A percentile compares a stretch with the other conserved stretches of the same genome.
Evolutionary conservation across 441 rosid species (phyloP).

Genomic region (Eruca vesicaria): DNA sequence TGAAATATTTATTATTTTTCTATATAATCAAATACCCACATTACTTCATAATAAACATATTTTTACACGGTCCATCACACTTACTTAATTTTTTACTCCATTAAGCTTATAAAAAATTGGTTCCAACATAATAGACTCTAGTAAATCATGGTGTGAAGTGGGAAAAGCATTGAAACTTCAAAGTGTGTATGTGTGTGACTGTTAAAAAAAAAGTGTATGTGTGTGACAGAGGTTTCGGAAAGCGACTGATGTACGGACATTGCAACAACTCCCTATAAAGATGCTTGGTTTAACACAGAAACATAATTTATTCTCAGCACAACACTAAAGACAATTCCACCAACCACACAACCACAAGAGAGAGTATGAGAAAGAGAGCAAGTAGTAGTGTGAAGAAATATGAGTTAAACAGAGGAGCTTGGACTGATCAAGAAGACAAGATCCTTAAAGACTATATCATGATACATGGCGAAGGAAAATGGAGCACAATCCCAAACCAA

Average conservation of each 20-base stretch:
- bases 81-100: no score
- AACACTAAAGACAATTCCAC: slow-evolving; percentile 34
- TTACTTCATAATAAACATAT: no score
- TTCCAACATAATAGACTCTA: background rate
- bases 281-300: slow-evolving; percentile 10
- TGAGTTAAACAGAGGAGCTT: slow-evolving; percentile 64
- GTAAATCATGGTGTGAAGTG: background rate
- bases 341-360: slow-evolving; percentile 29
- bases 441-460: slow-evolving; percentile 46
- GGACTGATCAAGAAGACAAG: slow-evolving; percentile 66
- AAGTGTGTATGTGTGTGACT: slow-evolving; percentile 30
- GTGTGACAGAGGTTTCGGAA: slow-evolving; percentile 31
- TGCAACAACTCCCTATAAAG: slow-evolving; percentile 32
- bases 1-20: no score
- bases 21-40: no score
- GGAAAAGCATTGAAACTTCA: background rate
- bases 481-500: slow-evolving; percentile 61
- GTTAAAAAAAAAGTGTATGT: no score
- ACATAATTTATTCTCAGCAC: slow-evolving; percentile 28
- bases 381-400: slow-evolving; percentile 49
- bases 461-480: slow-evolving; percentile 60
- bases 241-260: slow-evolving; percentile 32
- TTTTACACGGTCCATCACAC: no score
- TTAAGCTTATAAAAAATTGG: no score
- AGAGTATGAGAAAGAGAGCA: slow-evolving; percentile 37